Percentiles rank a stretch among this genome's conserved stretches.
Conservation (phyloP, 116 monocot species). For the Dioscorea cayenensis region DNA sequence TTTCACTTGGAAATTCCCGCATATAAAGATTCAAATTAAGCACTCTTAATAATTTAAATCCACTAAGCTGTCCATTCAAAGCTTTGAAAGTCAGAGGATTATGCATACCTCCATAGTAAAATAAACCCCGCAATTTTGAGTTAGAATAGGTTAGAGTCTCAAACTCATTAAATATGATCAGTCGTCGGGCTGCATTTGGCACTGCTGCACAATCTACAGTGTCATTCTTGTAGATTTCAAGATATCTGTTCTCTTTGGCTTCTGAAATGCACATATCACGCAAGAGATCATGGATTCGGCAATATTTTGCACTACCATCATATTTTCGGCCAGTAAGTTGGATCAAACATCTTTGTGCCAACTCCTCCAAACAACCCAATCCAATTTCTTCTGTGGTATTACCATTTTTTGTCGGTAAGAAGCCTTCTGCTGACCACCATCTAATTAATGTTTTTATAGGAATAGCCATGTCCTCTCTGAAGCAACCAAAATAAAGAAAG, state of each 20-base stretch:
- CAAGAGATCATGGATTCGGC: conserved; percentile 18
- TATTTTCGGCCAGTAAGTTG: background rate
- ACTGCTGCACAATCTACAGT: background rate
- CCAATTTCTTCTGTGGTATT: conserved; percentile 10
- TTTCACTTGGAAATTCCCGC: background rate
- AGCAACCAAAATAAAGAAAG: conserved; percentile 5
- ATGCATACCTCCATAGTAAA: background rate
- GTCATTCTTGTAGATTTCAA: background rate
- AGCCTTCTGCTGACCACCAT: conserved; percentile 28
- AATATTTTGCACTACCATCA: background rate
- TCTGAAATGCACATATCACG: conserved; percentile 8
- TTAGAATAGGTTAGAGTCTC: background rate
- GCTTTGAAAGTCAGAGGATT: too few species aligned
- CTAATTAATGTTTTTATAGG: background rate
- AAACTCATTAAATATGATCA: background rate
- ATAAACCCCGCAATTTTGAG: background rate
- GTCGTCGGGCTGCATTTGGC: background rate
- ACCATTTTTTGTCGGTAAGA: background rate
- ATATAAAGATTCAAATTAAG: conserved; percentile 7
- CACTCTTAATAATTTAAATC: conserved; percentile 21
- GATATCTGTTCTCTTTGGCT: conserved; percentile 9
- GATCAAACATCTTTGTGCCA: conserved; percentile 18
- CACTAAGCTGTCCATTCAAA: background rate
- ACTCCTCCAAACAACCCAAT: conserved; percentile 12
- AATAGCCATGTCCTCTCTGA: conserved; percentile 10